Percentiles rank a stretch among this genome's conserved stretches.
These are phyloP conservation scores for Ampelocalamus luodianensis DNA, from an alignment of 176 grass and related monocot species.

Conservation along the genomic window DNA sequence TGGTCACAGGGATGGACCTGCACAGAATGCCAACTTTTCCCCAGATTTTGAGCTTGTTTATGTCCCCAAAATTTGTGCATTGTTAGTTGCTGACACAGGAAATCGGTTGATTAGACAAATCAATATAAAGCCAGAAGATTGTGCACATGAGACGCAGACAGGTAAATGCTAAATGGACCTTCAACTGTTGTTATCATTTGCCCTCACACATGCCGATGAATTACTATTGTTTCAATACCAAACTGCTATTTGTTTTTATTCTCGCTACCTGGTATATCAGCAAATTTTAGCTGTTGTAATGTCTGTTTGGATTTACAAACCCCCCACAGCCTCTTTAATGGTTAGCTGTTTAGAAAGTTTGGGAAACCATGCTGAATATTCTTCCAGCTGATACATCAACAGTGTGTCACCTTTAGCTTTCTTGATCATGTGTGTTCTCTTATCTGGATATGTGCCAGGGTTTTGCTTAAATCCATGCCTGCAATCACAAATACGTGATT, in stretches of 20 bases:
- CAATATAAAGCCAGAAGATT: constrained; percentile 65
- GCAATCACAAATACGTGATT: background rate
- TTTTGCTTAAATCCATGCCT: background rate
- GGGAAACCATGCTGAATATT: background rate
- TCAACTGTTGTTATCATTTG: background rate
- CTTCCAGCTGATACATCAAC: background rate
- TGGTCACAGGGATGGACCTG: constrained; percentile 65
- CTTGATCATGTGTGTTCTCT: background rate
- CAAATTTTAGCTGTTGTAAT: background rate
- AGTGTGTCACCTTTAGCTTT: background rate
- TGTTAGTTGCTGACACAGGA: constrained; percentile 68
- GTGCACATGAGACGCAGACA: constrained; percentile 39
- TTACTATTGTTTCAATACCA: background rate
- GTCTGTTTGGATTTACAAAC: background rate
- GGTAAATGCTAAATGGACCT: constrained; percentile 36
- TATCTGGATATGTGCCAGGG: background rate
- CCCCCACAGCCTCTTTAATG: no score
- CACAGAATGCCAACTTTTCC: constrained; percentile 77
- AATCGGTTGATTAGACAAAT: constrained; percentile 67
- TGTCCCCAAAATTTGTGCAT: constrained; percentile 63
- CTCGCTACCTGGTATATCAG: background rate
- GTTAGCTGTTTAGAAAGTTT: background rate
- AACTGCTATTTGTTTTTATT: constrained; percentile 6
- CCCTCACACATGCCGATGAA: background rate
- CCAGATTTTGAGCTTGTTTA: constrained; percentile 71